Evolutionary conservation across 2,329 filamentous ascomycete genomes (phyloP).

Genomic region (Xylariaceae sp.): DNA sequence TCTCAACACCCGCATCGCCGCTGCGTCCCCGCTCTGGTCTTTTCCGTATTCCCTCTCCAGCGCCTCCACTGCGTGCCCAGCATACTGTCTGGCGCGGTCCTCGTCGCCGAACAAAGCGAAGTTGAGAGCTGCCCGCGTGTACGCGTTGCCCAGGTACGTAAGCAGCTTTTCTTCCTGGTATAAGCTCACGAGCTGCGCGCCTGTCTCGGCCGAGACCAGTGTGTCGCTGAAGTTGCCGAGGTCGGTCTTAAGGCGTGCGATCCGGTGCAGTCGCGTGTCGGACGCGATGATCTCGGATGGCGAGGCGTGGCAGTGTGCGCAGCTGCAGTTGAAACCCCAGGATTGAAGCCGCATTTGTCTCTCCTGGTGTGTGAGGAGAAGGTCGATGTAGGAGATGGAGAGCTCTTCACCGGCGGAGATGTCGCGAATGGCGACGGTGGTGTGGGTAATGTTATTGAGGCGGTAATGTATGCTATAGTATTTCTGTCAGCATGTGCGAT

Average conservation of each 20-base stretch:
- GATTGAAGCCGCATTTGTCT: slow-evolving; percentile 26
- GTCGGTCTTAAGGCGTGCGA: slow-evolving; percentile 23
- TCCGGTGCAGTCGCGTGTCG: slow-evolving; percentile 27
- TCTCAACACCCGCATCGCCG: slow-evolving; percentile 29
- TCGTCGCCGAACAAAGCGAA: slow-evolving; percentile 32
- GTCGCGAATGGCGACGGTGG: slow-evolving; percentile 31
- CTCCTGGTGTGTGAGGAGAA: slow-evolving; percentile 18
- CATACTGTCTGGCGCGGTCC: slow-evolving; percentile 27
- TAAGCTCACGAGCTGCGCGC: slow-evolving; percentile 24
- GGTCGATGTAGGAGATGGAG: slow-evolving; percentile 33
- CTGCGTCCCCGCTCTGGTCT: slow-evolving; percentile 20
- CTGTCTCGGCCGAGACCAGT: slow-evolving; percentile 24
- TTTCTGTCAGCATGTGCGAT: not conserved
- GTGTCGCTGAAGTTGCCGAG: slow-evolving; percentile 17
- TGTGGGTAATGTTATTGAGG: slow-evolving; percentile 31
- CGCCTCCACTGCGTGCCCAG: slow-evolving; percentile 27
- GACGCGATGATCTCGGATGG: slow-evolving; percentile 19
- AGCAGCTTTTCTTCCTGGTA: slow-evolving; percentile 30
- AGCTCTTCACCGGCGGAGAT: slow-evolving; percentile 33
- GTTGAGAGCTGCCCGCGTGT: slow-evolving; percentile 35
- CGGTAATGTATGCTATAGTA: slow-evolving; percentile 29
- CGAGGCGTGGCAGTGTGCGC: slow-evolving; percentile 24
- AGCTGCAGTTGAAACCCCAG: slow-evolving; percentile 35
- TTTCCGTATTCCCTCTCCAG: slow-evolving; percentile 29
- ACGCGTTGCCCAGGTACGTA: slow-evolving; percentile 29